Percentiles rank a stretch among this genome's conserved stretches.
Conservation (phyloP, 2,329 filamentous ascomycete species). For the Fusarium tuaranense region DNA sequence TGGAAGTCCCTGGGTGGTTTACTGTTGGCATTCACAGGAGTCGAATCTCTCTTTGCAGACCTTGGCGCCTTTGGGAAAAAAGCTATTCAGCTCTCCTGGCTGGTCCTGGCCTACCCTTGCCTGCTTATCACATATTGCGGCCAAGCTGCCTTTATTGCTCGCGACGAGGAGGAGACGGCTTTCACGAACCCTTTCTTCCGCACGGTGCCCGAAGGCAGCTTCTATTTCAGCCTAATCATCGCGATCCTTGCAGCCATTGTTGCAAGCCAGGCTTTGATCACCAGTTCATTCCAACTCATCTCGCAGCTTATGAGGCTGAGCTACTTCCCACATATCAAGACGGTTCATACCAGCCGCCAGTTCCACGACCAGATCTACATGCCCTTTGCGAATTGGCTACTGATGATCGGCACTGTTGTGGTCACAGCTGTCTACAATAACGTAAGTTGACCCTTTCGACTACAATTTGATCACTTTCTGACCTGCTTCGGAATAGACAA, state of each 20-base stretch:
- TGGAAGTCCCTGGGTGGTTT: slow-evolving; percentile 78
- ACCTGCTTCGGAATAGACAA: slow-evolving; percentile 60
- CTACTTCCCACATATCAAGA: slow-evolving; percentile 82
- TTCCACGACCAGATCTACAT: slow-evolving; percentile 84
- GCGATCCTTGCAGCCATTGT: slow-evolving; percentile 79
- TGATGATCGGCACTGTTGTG: slow-evolving; percentile 81
- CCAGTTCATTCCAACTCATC: slow-evolving; percentile 77
- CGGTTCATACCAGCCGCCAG: slow-evolving; percentile 75
- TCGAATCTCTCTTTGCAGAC: slow-evolving; percentile 84
- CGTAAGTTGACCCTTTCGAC: slow-evolving; percentile 50
- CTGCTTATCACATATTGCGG: slow-evolving; percentile 75
- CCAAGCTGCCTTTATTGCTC: slow-evolving; percentile 78
- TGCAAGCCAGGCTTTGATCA: slow-evolving; percentile 83
- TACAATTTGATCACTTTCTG: background rate
- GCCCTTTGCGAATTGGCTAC: slow-evolving; percentile 79
- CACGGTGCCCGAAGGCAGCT: slow-evolving; percentile 72
- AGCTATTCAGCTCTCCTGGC: slow-evolving; percentile 80
- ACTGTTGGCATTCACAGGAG: slow-evolving; percentile 79
- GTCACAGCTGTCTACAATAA: slow-evolving; percentile 81
- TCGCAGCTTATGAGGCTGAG: slow-evolving; percentile 76
- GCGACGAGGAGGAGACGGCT: slow-evolving; percentile 58
- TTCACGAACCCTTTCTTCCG: slow-evolving; percentile 79
- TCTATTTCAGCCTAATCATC: slow-evolving; percentile 76
- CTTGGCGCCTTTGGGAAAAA: slow-evolving; percentile 78
- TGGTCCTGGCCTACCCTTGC: slow-evolving; percentile 76